Percentiles rank a stretch among this genome's conserved stretches.
Evolutionary conservation across 345 rosid genomes (phyloP).

Genomic region (Geranium brycei): DNA sequence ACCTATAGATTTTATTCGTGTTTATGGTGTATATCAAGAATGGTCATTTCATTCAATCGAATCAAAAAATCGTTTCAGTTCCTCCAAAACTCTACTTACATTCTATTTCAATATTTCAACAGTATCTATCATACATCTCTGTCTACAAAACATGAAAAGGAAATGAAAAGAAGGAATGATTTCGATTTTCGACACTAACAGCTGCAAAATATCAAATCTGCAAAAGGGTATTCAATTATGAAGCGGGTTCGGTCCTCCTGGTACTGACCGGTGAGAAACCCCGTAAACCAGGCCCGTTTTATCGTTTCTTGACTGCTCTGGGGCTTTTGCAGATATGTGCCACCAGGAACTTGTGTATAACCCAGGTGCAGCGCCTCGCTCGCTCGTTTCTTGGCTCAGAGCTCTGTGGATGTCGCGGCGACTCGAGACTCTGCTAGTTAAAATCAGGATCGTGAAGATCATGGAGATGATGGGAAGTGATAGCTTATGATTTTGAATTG

Average conservation of each 20-base stretch:
- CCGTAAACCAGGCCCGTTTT: slow-evolving; percentile 17
- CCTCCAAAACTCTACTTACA: slow-evolving; percentile 7
- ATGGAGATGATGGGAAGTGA: slow-evolving; percentile 11
- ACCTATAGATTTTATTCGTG: too few species aligned
- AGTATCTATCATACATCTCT: slow-evolving; percentile 18
- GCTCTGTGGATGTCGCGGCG: slow-evolving; percentile 15
- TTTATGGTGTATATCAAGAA: too few species aligned
- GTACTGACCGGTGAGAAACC: slow-evolving; percentile 34
- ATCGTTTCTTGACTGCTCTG: background rate
- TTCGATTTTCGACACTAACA: too few species aligned
- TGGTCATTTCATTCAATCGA: background rate
- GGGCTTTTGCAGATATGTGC: slow-evolving; percentile 11
- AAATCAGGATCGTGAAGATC: slow-evolving; percentile 7
- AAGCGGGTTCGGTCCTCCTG: slow-evolving; percentile 52
- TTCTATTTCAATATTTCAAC: slow-evolving; percentile 6
- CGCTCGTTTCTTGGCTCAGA: slow-evolving; percentile 5
- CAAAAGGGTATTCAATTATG: slow-evolving; percentile 25
- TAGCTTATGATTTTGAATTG: slow-evolving; percentile 5
- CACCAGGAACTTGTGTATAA: slow-evolving; percentile 3
- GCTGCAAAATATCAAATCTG: too few species aligned
- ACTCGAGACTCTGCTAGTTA: slow-evolving; percentile 11
- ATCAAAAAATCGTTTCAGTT: background rate
- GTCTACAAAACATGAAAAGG: background rate
- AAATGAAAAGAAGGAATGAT: background rate
- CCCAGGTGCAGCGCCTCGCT: slow-evolving; percentile 3